Conservation (phyloP, 306 rosid species). For the barrel medic (Medicago truncatula) region MtrunA17r5.0-ANR NC_053046.1:42763001-42763500, state of each 20-base stretch:
- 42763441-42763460: not conserved
- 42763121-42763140: not conserved
- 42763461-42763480: slow-evolving; percentile 19
- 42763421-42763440: not conserved
- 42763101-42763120: not conserved
- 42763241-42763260: not conserved
- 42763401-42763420: not conserved
- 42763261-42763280: no score
- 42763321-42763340: not conserved
- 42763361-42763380: not conserved
- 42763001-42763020: not conserved
- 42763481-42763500: not conserved
- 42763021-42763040: not conserved
- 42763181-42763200: not conserved
- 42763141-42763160: not conserved
- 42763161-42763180: not conserved
- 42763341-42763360: not conserved
- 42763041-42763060: not conserved
- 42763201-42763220: not conserved
- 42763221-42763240: not conserved
- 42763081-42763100: not conserved
- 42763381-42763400: slow-evolving; percentile 1
- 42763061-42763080: not conserved
- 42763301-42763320: not conserved
- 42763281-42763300: not conserved